Base-by-base conservation (phyloP, 805 yeast genomes). In the Komagataella mondaviorum region DNA sequence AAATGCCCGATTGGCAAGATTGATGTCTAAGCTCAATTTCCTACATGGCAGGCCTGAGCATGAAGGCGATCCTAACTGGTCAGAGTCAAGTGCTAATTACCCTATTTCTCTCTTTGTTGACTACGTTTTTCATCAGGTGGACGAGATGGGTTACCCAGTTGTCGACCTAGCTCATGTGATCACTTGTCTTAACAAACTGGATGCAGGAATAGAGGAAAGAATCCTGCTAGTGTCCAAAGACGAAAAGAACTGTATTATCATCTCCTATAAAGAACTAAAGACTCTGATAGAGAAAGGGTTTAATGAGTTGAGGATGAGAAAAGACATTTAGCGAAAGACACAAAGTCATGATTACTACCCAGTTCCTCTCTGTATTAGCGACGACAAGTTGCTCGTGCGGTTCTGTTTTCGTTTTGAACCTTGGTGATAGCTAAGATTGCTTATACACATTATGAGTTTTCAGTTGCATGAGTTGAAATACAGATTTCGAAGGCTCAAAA, bases 161-260 rank as follows among this genome's bases (percentile, higher is more conserved):
- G 69, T 88, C 52, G 96, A 93, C 65, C 71, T 93, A 58, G 82
- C 89, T 0, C 88, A 88, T 63, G 90, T 89, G 5, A 69, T 93
- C 54, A 71, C 79, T 49, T 78, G 85, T 59, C 70, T 93, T 60
- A 91, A 91, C 67, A 93, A 91, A 66, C 71, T 93, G 56, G 99
- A 93, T 62, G 95, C 91, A 5, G 98, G 97, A 1, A 75, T 84
- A 39, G 89, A 87, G 50, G 99, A 93, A 66, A 81, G 78, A 57
- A 67, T 93, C 14, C 69, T 90, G 63, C 73, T 93, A 50, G 88
- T 88, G 1, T 83, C 93, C 39, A 77, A 84, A 8, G 96, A 90
- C 63, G 96, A 88, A 62, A 83, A 81, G 70, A 83, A 80, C 47
- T 89, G 97, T 63, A 70, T 93, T 54, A 82, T 93, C 45, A 84